Conservation (phyloP, 2,329 filamentous ascomycete genomes). For the Mycosphaerelloides madeirae region DNA sequence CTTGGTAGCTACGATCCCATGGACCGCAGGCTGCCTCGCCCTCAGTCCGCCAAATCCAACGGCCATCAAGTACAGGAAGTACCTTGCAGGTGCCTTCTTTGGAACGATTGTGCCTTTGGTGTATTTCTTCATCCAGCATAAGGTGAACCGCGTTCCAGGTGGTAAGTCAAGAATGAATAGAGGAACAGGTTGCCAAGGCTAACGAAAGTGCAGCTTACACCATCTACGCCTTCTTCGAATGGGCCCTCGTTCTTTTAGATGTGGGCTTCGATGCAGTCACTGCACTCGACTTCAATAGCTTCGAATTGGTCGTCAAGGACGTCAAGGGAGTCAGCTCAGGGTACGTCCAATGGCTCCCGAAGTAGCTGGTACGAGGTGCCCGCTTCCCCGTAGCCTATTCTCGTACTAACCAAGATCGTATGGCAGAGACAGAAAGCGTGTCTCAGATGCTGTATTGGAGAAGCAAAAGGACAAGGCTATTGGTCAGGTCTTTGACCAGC, state of each 20-base stretch:
- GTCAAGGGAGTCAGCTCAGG: slow-evolving; percentile 88
- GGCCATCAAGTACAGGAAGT: slow-evolving; percentile 85
- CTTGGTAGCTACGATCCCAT: slow-evolving; percentile 86
- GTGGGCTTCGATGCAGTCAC: slow-evolving; percentile 96
- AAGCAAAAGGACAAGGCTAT: slow-evolving; percentile 65
- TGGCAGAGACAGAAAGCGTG: slow-evolving; percentile 26
- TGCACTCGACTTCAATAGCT: slow-evolving; percentile 79
- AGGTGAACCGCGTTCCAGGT: slow-evolving; percentile 88
- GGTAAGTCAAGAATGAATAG: slow-evolving; percentile 53
- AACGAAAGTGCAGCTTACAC: slow-evolving; percentile 70
- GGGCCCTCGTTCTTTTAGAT: slow-evolving; percentile 89
- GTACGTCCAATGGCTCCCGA: slow-evolving; percentile 97
- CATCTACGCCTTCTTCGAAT: slow-evolving; percentile 96
- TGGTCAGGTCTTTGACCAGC: slow-evolving; percentile 62
- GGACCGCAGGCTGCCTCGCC: slow-evolving; percentile 86
- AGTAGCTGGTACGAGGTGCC: slow-evolving; percentile 60
- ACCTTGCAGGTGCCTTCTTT: slow-evolving; percentile 78
- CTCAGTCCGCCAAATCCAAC: slow-evolving; percentile 78
- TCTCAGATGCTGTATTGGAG: slow-evolving; percentile 29
- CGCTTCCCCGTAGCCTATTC: slow-evolving; percentile 10
- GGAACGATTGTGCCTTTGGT: slow-evolving; percentile 83
- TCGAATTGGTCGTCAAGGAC: slow-evolving; percentile 85
- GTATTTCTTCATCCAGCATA: slow-evolving; percentile 98
- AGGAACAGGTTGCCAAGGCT: not conserved
- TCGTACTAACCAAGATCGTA: slow-evolving; percentile 7